These are phyloP conservation scores for Aspergillus asperescens DNA, from an alignment of 495 filamentous ascomycete genomes.

Conservation along the genomic window DNA sequence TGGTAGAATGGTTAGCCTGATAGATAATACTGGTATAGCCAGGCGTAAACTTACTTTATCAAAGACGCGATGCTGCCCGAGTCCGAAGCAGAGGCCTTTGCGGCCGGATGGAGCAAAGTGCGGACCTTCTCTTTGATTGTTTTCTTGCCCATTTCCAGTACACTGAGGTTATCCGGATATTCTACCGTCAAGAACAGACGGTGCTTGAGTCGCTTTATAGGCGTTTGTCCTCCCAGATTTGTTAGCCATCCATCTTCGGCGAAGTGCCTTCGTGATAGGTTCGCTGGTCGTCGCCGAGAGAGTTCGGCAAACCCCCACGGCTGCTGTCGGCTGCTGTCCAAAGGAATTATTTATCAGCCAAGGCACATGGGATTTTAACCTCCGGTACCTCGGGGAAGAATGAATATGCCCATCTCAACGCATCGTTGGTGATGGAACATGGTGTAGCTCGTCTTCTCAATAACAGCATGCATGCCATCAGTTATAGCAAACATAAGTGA, in stretches of 20 bases:
- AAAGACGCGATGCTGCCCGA: background rate
- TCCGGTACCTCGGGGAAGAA: background rate
- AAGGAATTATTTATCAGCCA: background rate
- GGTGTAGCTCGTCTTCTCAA: too few relatives aligned
- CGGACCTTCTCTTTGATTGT: conserved; percentile 5
- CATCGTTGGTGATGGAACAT: too few relatives aligned
- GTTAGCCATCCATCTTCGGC: background rate
- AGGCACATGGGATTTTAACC: too few relatives aligned
- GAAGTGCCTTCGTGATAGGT: background rate
- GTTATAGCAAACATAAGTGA: background rate
- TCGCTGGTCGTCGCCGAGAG: background rate
- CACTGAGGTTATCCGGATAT: background rate
- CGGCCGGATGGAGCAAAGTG: background rate
- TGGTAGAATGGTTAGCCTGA: background rate
- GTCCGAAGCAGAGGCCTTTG: background rate
- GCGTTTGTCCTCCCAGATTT: background rate
- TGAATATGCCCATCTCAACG: too few relatives aligned
- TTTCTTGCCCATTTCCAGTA: background rate
- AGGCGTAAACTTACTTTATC: background rate
- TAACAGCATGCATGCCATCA: too few relatives aligned
- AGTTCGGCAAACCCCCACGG: background rate
- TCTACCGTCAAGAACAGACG: too few relatives aligned
- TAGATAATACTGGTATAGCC: background rate
- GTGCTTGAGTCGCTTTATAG: too few relatives aligned
- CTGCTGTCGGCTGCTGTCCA: background rate